These are phyloP conservation scores for Torulaspora pretoriensis DNA, from an alignment of 1,139 yeast genomes.

Conservation along the genomic window DNA sequence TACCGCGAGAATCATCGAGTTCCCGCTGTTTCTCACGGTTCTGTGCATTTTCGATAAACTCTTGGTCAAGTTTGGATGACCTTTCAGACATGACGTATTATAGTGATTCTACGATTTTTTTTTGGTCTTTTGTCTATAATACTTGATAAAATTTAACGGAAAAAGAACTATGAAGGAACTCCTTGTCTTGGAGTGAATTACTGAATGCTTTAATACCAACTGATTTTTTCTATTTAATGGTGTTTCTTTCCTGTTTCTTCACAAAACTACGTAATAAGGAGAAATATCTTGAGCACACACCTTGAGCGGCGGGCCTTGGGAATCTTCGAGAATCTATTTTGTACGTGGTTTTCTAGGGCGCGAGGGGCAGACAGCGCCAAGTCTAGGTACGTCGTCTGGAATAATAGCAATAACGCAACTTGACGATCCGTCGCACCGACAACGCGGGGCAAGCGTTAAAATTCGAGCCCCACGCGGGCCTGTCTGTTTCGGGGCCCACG, in stretches of 20 bases:
- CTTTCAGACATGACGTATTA: neutral
- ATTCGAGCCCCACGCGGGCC: neutral
- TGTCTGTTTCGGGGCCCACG: no score
- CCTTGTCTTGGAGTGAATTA: neutral
- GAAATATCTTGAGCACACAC: neutral
- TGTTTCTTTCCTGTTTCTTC: neutral
- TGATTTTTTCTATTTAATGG: neutral
- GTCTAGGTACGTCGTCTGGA: neutral
- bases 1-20: neutral
- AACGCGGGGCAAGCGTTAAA: slow-evolving; percentile 1
- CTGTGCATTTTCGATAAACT: slow-evolving; percentile 8
- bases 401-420: neutral
- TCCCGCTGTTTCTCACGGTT: slow-evolving; percentile 2
- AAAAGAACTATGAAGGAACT: neutral
- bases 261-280: neutral
- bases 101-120: neutral
- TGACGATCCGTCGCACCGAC: neutral
- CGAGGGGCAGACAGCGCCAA: slow-evolving; percentile 1
- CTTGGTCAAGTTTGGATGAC: slow-evolving; percentile 35
- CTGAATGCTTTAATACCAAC: neutral
- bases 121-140: neutral
- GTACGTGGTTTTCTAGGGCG: neutral
- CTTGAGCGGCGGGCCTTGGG: neutral
- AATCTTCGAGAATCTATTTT: neutral
- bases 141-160: neutral